Evolutionary conservation across 2,329 filamentous ascomycete species (phyloP), one percentile per base, ranked within the genome.

Genomic region (Neopestalotiopsis rosae): DNA sequence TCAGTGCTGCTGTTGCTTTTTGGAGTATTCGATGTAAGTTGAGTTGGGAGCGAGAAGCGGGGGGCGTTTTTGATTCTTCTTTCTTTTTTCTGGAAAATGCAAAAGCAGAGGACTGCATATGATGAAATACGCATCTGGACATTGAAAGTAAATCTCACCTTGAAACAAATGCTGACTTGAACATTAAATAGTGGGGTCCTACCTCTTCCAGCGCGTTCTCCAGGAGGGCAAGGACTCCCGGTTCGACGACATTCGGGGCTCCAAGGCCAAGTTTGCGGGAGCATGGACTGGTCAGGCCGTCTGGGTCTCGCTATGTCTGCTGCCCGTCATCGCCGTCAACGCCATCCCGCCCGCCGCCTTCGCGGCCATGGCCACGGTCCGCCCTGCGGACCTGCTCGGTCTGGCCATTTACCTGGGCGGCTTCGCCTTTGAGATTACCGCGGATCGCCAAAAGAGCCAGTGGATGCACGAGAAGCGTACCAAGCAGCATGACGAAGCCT

Each of bases 401-500:
- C 73, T 91, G 4, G 78, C 82, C 1, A 77, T 92, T 13, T 93
- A 88, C 76, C 76, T 83, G 0, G 85, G 86, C 45, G 91, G 91
- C 3, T 81, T 92, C 34, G 79, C 80, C 0, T 87, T 90, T 66
- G 91, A 93, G 76, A 81, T 89, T 13, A 78, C 84, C 0, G 91
- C 91, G 1, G 91, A 93, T 72, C 74, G 82, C 59, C 90, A 93
- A 77, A 92, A 92, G 81, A 84, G 81, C 67, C 78, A 80, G 28
- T 93, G 91, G 91, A 75, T 86, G 69, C 78, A 81, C 67, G 89
- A 87, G 68, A 91, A 89, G 82, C 86, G 86, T 73, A 82, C 84
- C 61, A 92, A 92, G 84, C 83, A 87, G 74, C 91, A 93, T 70
- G 86, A 87, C 30, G 90, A 93, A 78, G 85, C 89, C 61, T 93